These are phyloP conservation scores for Alternaria hordeiaustralica DNA, from an alignment of 2,329 filamentous ascomycete species.

Conservation along the genomic window DNA sequence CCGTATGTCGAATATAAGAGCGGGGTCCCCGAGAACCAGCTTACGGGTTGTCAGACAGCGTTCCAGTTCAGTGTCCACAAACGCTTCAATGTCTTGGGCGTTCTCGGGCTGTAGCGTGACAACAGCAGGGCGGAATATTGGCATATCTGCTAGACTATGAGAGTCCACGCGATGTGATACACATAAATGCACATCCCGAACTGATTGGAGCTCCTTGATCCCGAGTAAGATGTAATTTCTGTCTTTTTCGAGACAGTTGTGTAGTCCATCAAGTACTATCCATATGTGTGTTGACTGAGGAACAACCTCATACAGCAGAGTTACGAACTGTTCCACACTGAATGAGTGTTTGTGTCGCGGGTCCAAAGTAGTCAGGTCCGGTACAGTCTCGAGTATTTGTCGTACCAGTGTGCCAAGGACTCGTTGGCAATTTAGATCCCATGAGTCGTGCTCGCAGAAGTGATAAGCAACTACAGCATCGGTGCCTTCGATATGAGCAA, in stretches of 20 bases:
- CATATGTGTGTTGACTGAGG: conserved; percentile 11
- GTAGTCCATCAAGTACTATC: conserved; percentile 39
- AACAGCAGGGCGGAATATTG: neutral
- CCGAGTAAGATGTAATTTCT: conserved; percentile 17
- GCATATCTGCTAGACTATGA: neutral
- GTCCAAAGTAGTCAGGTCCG: conserved; percentile 20
- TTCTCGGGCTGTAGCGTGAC: conserved; percentile 13
- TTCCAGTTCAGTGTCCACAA: neutral
- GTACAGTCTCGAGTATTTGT: conserved; percentile 2
- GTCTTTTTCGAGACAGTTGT: conserved; percentile 37
- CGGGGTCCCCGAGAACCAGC: neutral
- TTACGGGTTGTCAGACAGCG: neutral
- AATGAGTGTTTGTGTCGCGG: neutral
- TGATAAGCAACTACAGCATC: neutral
- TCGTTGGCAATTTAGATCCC: neutral
- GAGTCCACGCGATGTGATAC: conserved; percentile 16
- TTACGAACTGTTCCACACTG: neutral
- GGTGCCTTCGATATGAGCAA: neutral
- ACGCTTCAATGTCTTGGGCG: neutral
- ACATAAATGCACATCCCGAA: conserved; percentile 28
- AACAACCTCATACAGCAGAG: conserved; percentile 33
- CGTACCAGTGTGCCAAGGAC: neutral
- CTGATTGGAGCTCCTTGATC: conserved; percentile 29
- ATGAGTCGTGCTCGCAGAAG: neutral
- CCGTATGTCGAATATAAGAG: neutral